Evolutionary conservation across 1,284 basidiomycete genomes (phyloP).

Genomic region (Trichosporon asahii): DNA sequence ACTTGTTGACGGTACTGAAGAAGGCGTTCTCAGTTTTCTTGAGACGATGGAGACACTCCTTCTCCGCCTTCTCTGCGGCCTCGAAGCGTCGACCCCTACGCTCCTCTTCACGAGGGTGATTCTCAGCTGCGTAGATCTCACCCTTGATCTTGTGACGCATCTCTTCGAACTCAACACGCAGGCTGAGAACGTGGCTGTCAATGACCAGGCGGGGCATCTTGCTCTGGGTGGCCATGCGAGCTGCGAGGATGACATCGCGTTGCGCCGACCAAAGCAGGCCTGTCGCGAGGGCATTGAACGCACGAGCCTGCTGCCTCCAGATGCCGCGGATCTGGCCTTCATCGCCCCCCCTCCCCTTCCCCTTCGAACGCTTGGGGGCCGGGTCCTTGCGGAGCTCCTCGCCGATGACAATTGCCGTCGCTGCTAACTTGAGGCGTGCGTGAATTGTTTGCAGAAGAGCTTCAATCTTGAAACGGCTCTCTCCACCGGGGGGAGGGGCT

Average conservation of each 20-base stretch:
- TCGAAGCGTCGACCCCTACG: not conserved
- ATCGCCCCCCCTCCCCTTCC: too few species aligned
- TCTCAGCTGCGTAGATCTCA: not conserved
- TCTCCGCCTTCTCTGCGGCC: not conserved
- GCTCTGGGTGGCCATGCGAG: not conserved
- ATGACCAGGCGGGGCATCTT: not conserved
- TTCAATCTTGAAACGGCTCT: conserved; percentile 59
- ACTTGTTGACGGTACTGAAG: too few species aligned
- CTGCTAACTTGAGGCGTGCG: conserved; percentile 54
- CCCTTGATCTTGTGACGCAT: not conserved
- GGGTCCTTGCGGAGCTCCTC: too few species aligned
- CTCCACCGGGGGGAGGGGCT: conserved; percentile 58
- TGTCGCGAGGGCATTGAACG: not conserved
- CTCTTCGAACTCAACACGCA: not conserved
- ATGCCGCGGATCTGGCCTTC: too few species aligned
- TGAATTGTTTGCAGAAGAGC: conserved; percentile 57
- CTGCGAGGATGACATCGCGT: not conserved
- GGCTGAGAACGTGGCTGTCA: not conserved
- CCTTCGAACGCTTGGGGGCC: too few species aligned
- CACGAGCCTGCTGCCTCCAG: conserved; percentile 44
- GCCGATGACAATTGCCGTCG: conserved; percentile 47
- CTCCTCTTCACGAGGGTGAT: not conserved
- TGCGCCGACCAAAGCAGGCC: not conserved
- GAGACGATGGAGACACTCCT: too few species aligned
- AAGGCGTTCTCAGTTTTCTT: too few species aligned